phyloP scores from a whole-genome alignment of 306 rosid genomes.

The Rosa rugosa region DNA sequence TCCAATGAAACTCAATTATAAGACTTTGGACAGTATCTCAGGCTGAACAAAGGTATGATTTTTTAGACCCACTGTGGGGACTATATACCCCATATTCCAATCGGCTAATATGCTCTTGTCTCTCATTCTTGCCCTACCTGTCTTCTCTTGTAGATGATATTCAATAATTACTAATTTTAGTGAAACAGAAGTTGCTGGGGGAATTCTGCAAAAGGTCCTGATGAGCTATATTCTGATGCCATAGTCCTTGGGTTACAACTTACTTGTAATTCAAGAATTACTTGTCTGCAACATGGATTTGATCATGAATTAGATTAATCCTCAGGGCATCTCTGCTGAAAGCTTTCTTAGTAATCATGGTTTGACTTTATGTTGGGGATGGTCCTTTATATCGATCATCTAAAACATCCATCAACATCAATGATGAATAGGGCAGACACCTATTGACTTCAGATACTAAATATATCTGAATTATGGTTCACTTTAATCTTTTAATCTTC shows the following conservation, averaged over 20 bases:
- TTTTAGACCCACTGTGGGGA: slow-evolving; percentile 3
- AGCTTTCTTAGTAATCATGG: not conserved
- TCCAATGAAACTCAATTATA: not conserved
- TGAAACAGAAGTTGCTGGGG: not conserved
- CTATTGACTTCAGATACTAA: not conserved
- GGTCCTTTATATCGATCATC: not conserved
- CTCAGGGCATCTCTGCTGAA: not conserved
- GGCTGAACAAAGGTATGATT: slow-evolving; percentile 1
- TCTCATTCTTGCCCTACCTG: not conserved
- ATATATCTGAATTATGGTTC: not conserved
- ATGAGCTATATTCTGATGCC: not conserved
- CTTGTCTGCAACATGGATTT: not conserved
- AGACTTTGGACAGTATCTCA: slow-evolving; percentile 4
- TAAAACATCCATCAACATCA: not conserved
- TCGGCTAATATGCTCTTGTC: not conserved
- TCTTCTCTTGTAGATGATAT: not conserved
- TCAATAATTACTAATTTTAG: not conserved
- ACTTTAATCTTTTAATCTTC: not conserved
- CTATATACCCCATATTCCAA: not conserved
- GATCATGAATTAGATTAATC: not conserved
- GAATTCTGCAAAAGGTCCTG: not conserved
- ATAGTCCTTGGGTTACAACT: not conserved
- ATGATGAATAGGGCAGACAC: not conserved
- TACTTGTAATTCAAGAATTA: not conserved
- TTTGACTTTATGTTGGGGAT: not conserved